Evolutionary conservation across 306 rosid species (phyloP).

Genomic region (barrel medic (Medicago truncatula)): MtrunA17r5.0-ANR NC_053044.1:43572001-43572500

Average conservation of each 20-base stretch:
- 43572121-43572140: slow-evolving; percentile 1
- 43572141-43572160: slow-evolving; percentile 1
- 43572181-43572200: slow-evolving; percentile 23
- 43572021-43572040: slow-evolving; percentile 13
- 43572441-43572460: slow-evolving; percentile 12
- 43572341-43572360: slow-evolving; percentile 26
- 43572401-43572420: slow-evolving; percentile 61
- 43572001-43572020: slow-evolving; percentile 57
- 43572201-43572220: slow-evolving; percentile 56
- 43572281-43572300: neutral
- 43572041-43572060: neutral
- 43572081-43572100: neutral
- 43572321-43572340: neutral
- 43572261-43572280: slow-evolving; percentile 84
- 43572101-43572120: slow-evolving; percentile 12
- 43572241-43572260: slow-evolving; percentile 92
- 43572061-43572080: slow-evolving; percentile 11
- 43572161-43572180: neutral
- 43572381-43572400: slow-evolving; percentile 73
- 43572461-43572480: slow-evolving; percentile 23
- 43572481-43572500: slow-evolving; percentile 5
- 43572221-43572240: slow-evolving; percentile 64
- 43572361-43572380: slow-evolving; percentile 88
- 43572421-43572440: slow-evolving; percentile 28
- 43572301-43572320: neutral